Evolutionary conservation across 129 eudicot genomes (phyloP), one percentile per base, ranked within the genome.

Genomic region (Arctium lappa): DNA sequence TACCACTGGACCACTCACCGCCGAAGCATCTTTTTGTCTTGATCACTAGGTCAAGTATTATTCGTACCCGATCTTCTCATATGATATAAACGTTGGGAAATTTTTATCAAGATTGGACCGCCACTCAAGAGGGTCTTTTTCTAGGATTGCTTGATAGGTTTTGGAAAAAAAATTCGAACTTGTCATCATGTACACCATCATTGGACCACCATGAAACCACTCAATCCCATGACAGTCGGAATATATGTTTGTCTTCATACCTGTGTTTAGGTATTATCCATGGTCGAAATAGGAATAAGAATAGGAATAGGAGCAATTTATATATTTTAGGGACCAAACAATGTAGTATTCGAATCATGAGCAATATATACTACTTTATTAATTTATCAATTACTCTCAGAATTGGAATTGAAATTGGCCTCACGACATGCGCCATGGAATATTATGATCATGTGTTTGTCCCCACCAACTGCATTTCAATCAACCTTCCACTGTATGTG

Each of bases 401-500:
- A 12, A 38, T 68, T 83, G 53, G 22, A 48, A 36, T 29, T 36
- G 39, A 1, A 80, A 72, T 10, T 32, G 1, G 71, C 71, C 87
- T 73, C 71, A 73, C 36, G 76, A 84, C 66, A 84, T 84, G 84
- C 87, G 66, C 72, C 46, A 36, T 66, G 80, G 84, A 79, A 84
- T 79, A 66, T 84, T 79, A 79, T 73, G 72, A 79, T 84, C 83
- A 74, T 79, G 80, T 66, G 56, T 46, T 74, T 65, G 84, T 74
- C 72, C 80, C 84, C 87, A 84, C 87, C 72, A 76, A 84, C 22
- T 16, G 11, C 62, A 33, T 27, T 40, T 79, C 77, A 73, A 84
- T 79, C 84, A 84, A 73, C 29, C 80, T 79, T 73, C 87, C 87
- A 79, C 83, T 84, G 11, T 79, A 40, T 84, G 83, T 79, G 71